Percentiles rank a stretch among this genome's conserved stretches.
phyloP scores from a whole-genome alignment of 805 yeast genomes.

The Wickerhamomyces sydowiorum region DNA sequence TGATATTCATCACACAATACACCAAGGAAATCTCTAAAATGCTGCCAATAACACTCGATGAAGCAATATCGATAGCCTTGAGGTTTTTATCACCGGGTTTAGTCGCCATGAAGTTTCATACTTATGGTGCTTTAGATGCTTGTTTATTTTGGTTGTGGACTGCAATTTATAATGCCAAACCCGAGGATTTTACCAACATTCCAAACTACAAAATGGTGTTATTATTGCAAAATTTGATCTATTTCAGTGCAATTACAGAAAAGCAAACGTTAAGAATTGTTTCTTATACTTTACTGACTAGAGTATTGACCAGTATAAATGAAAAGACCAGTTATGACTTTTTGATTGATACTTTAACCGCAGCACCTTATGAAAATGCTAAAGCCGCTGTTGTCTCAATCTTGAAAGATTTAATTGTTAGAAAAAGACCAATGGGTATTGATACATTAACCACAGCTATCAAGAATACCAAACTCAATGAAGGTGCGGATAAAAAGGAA shows the following conservation, averaged over 20 bases:
- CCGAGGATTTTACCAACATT: conserved; percentile 15
- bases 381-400: conserved; percentile 59
- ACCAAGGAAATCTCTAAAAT: conserved; percentile 9
- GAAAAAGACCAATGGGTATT: conserved; percentile 18
- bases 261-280: conserved; percentile 35
- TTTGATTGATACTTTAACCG: conserved; percentile 54
- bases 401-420: conserved; percentile 58
- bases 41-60: conserved; percentile 13
- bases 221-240: conserved; percentile 37
- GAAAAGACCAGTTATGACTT: conserved; percentile 55
- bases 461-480: conserved; percentile 4
- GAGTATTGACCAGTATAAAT: conserved; percentile 51
- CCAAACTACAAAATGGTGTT: conserved; percentile 29
- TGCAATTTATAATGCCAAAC: conserved; percentile 21
- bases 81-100: conserved; percentile 36
- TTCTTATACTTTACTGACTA: conserved; percentile 57
- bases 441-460: conserved; percentile 6
- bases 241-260: conserved; percentile 28
- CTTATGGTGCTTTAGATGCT: conserved; percentile 22
- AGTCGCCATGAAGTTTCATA: conserved; percentile 17
- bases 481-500: conserved; percentile 1
- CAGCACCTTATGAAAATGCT: conserved; percentile 60
- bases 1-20: conserved; percentile 23
- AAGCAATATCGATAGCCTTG: conserved; percentile 36
- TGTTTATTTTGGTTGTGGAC: conserved; percentile 32